Conservation (phyloP, 2,329 filamentous ascomycete genomes). For the Zymoseptoria ardabiliae region DNA sequence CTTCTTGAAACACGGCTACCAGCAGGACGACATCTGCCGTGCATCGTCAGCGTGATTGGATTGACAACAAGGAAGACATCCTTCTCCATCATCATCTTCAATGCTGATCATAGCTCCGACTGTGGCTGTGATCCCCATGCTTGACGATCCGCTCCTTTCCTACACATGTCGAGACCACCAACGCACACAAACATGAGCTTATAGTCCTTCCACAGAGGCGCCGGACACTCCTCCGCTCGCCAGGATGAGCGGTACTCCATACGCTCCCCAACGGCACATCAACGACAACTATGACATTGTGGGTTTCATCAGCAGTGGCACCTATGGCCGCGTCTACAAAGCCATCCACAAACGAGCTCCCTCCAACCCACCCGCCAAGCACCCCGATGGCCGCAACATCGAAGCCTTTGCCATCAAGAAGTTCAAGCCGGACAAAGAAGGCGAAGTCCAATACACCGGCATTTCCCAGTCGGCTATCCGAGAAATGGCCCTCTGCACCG, state of each 20-base stretch:
- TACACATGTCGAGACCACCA: background rate
- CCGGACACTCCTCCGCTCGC: slow-evolving; percentile 24
- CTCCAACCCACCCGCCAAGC: slow-evolving; percentile 28
- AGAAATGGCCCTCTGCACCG: slow-evolving; percentile 94
- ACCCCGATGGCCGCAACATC: slow-evolving; percentile 31
- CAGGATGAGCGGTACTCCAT: slow-evolving; percentile 34
- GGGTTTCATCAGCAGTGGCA: slow-evolving; percentile 96
- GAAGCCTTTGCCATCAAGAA: slow-evolving; percentile 98
- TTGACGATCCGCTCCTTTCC: too few relatives aligned
- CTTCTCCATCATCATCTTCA: background rate
- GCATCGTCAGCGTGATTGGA: background rate
- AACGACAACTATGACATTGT: slow-evolving; percentile 93
- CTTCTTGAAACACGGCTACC: background rate
- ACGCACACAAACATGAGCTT: slow-evolving; percentile 1
- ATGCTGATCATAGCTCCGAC: background rate
- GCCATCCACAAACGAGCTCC: slow-evolving; percentile 79
- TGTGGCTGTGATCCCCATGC: background rate
- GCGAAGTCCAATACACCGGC: slow-evolving; percentile 92
- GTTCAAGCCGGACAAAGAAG: slow-evolving; percentile 98
- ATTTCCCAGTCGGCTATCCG: slow-evolving; percentile 96
- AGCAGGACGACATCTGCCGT: background rate
- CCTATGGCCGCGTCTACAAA: slow-evolving; percentile 97
- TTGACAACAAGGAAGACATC: too few relatives aligned
- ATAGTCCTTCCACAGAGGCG: slow-evolving; percentile 16
- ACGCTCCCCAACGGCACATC: slow-evolving; percentile 72